Conservation (phyloP, 495 filamentous ascomycete species). For the Podospora bellae-mahoneyi region DNA sequence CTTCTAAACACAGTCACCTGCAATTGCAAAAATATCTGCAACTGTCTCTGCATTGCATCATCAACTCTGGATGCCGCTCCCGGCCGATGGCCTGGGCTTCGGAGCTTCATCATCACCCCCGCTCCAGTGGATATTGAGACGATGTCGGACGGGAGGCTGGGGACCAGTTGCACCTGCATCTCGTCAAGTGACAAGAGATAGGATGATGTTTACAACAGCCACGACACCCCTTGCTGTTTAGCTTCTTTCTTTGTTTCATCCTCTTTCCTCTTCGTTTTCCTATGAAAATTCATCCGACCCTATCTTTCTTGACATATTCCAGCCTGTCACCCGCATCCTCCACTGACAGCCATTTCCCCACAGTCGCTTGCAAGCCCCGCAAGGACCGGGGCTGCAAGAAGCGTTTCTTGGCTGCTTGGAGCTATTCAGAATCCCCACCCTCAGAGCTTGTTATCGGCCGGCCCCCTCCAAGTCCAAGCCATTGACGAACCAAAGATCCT, state of each 20-base stretch:
- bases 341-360: neutral
- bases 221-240: neutral
- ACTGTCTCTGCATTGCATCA: slow-evolving; percentile 9
- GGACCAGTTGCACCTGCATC: slow-evolving; percentile 4
- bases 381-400: neutral
- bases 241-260: no score
- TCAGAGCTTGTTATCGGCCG: slow-evolving; percentile 13
- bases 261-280: neutral
- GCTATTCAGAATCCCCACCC: slow-evolving; percentile 8
- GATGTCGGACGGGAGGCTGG: neutral
- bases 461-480: slow-evolving; percentile 8
- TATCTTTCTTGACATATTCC: neutral
- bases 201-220: neutral
- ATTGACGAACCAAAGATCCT: neutral
- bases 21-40: neutral
- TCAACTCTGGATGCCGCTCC: slow-evolving; percentile 2
- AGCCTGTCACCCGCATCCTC: neutral
- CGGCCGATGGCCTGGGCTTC: neutral
- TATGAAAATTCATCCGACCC: neutral
- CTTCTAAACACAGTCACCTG: neutral
- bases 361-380: neutral
- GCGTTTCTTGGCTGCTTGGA: slow-evolving; percentile 12
- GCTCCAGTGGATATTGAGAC: neutral
- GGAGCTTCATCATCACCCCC: no score
- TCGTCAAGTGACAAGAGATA: slow-evolving; percentile 5